Conservation (phyloP, 1,284 basidiomycete genomes). For the Cryptococcus amylolentus region DNA sequence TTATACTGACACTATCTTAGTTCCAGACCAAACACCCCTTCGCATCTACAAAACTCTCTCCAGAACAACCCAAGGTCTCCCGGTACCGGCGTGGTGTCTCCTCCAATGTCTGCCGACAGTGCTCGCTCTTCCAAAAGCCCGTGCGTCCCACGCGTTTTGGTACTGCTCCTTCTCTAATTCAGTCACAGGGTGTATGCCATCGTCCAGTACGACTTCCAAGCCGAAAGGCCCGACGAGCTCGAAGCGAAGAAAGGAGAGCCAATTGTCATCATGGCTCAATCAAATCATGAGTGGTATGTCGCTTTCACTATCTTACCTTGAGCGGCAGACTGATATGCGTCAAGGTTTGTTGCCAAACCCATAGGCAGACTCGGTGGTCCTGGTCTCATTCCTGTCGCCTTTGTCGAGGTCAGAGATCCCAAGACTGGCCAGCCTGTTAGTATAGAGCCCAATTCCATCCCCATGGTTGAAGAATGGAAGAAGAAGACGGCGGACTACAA, state of each 20-base stretch:
- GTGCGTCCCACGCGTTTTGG: conserved; percentile 9
- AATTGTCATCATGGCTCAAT: conserved; percentile 64
- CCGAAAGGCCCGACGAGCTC: conserved; percentile 93
- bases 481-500: conserved; percentile 92
- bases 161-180: not conserved
- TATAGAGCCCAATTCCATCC: conserved; percentile 73
- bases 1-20: not conserved
- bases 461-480: conserved; percentile 98
- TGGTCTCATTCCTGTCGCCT: conserved; percentile 92
- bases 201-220: conserved; percentile 90
- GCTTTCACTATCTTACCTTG: not conserved
- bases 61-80: conserved; percentile 8
- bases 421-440: conserved; percentile 67
- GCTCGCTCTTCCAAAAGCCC: conserved; percentile 22
- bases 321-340: not conserved
- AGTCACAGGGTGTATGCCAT: conserved; percentile 66
- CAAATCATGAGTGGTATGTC: conserved; percentile 52
- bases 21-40: conserved; percentile 22
- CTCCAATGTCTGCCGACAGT: conserved; percentile 10
- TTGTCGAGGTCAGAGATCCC: conserved; percentile 93
- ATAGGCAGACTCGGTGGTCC: conserved; percentile 91
- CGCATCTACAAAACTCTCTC: conserved; percentile 4
- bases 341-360: conserved; percentile 70
- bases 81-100: conserved; percentile 19
- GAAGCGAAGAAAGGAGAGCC: conserved; percentile 91